A percentile compares a stretch with the other conserved stretches of the same genome.
Evolutionary conservation across 1,139 yeast genomes (phyloP).

Genomic region (Arxiozyma slooffiae): DNA sequence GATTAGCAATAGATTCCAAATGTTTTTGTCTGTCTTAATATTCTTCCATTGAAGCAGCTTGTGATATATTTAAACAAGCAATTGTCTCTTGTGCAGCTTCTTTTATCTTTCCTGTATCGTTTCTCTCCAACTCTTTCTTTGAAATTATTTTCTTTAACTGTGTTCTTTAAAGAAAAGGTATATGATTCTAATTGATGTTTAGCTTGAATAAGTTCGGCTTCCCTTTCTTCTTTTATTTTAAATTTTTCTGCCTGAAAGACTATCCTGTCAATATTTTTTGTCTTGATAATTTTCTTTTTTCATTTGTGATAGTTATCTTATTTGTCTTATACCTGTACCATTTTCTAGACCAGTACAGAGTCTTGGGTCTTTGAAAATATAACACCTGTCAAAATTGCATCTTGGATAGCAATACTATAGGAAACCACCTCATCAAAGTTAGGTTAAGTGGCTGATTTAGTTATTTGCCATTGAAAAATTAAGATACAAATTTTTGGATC

Average conservation of each 20-base stretch:
- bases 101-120: constrained; percentile 69
- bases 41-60: constrained; percentile 81
- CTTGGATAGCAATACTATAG: constrained; percentile 72
- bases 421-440: constrained; percentile 73
- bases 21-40: constrained; percentile 58
- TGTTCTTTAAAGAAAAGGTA: constrained; percentile 71
- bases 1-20: constrained; percentile 54
- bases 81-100: constrained; percentile 79
- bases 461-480: constrained; percentile 80
- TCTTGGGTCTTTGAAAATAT: constrained; percentile 74
- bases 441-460: constrained; percentile 75
- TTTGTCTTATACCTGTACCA: constrained; percentile 80
- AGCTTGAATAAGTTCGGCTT: constrained; percentile 66
- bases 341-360: constrained; percentile 85
- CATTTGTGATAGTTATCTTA: constrained; percentile 76
- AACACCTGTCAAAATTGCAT: constrained; percentile 87
- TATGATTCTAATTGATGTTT: constrained; percentile 82
- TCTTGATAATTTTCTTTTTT: constrained; percentile 88
- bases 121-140: constrained; percentile 76
- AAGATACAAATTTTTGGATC: constrained; percentile 75
- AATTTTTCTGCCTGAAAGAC: constrained; percentile 79
- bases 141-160: constrained; percentile 50
- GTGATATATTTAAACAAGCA: constrained; percentile 80
- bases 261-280: constrained; percentile 89
- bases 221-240: constrained; percentile 72